Base-by-base conservation (phyloP, 176 grass and related monocot genomes). In the Triticum monococcum region DNA sequence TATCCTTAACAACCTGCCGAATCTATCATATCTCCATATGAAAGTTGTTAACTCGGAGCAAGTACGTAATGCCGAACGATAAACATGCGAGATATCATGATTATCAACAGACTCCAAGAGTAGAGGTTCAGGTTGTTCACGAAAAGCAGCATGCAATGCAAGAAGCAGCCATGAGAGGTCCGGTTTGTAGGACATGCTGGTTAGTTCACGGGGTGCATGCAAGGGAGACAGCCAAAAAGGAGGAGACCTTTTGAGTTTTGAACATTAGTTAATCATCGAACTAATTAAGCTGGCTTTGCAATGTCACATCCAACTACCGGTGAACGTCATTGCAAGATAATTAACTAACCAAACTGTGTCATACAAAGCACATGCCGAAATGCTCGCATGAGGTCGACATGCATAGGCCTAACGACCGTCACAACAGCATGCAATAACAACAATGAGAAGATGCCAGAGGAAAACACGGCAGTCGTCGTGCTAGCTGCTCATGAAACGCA, bases 291-390 rank as follows among this genome's bases (percentile, higher is more conserved):
- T 70, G 62, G 67, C 75, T 68, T 75, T 77, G 78, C 20, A 37
- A 24, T 76, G 81, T 84, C 75, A 84, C 80, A 50, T 87, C 60
- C 41, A 87, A 68, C 75, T 38, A 80, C 61, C 68, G 36, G 80
- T 8, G 59, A 17, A 66, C 81, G 81, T 75, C 85, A 84, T 10
- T 9, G 71, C 62, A 8, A 57, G 14, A 35, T 57, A 12, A 22
- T 33, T 37, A 60, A 72, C 64, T 24, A 65, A 38, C 22, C 36
- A 83, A 83, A 17, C 4, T 25, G n/a, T 68, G 45, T 57, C 60
- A 78, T 69, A 46, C 81, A 54, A 20, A 70, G 70, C 89, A 91
- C 89, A 88, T 91, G 81, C 69, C 31, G 52, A 81, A 81, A 76
- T 28, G 67, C 46, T 65, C 66, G 43, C 41, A 69, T 61, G 81